Base-by-base conservation (phyloP, 2,329 filamentous ascomycete genomes). In the Chrysoporthe austroafricana region DNA sequence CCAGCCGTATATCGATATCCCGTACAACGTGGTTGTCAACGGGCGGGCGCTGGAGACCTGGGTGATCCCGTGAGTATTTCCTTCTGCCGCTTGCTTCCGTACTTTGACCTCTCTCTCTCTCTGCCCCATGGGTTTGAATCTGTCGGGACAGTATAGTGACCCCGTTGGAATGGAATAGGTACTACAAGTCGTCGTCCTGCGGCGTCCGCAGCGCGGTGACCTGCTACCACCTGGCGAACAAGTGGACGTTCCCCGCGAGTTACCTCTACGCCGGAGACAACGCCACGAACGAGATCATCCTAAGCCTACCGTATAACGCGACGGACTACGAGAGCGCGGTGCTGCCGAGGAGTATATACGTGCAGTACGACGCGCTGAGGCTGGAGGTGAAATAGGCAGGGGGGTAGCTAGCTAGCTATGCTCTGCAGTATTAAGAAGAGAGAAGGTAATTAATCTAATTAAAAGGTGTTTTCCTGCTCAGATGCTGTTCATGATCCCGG, bases 311-410 rank as follows among this genome's bases (percentile, higher is more conserved):
- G 13, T 84, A 80, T 59, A 86, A 88, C 60, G 87, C 83, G 0
- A 89, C 85, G 4, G 81, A 88, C 71, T 83, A 84, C 18, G 86
- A 90, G 76, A 83, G 82, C 42, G 87, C 88, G 0, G 62, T 89
- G 9, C 71, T 90, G 66, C 82, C 87, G 0, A 77, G 77, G 56
- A 82, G 81, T 0, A 79, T 88, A 0, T 90, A 90, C 75, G 83
- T 90, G 6, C 87, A 90, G 78, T 90, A 91, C 70, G 88, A 90
- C 77, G 88, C 88, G 2, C 72, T 90, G 73, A 80, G 88, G 62
- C 72, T 90, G 59, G 88, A 90, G 73, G 73, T 90, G 36, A 74
- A 75, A 65, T 84, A 77, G 72, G 14, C 46, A 26, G 32, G 54
- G 11, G 1, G 14, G 26, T 11, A 7, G 18, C 16, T 8, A 21